Conservation (phyloP, 208 protist genomes). For the Acanthamoeba sp. region DNA sequence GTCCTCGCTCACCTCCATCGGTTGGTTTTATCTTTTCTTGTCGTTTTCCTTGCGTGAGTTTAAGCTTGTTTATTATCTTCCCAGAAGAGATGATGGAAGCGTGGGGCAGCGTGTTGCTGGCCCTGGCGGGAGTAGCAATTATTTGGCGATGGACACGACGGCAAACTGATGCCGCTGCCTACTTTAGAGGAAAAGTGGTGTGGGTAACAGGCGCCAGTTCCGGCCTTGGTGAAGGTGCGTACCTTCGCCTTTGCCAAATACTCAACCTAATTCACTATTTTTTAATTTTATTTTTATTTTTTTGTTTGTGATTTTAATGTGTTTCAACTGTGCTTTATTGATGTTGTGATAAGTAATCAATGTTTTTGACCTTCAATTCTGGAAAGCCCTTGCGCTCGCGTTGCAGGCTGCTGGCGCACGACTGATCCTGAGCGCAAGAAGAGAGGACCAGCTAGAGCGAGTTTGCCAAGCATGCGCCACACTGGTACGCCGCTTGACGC, state of each 20-base stretch:
- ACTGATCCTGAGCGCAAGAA: slow-evolving; percentile 7
- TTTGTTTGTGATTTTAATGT: too few species aligned
- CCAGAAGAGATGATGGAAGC: neutral
- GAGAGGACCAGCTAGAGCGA: slow-evolving; percentile 14
- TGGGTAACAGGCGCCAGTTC: slow-evolving; percentile 33
- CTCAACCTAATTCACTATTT: too few species aligned
- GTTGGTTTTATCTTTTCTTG: too few species aligned
- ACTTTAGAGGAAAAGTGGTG: neutral
- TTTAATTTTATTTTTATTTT: too few species aligned
- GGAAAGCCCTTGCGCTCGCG: neutral
- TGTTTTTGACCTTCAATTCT: neutral
- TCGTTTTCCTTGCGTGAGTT: too few species aligned
- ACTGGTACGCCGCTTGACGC: neutral
- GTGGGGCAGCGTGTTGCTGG: neutral
- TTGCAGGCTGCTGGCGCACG: neutral
- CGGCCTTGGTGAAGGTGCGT: neutral
- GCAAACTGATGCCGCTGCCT: neutral
- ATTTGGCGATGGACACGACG: neutral
- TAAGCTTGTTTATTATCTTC: too few species aligned
- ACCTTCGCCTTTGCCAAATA: neutral
- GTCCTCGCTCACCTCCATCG: too few species aligned
- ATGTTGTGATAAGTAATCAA: neutral
- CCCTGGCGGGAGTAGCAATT: neutral
- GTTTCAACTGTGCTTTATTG: neutral
- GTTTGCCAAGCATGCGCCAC: neutral